Percentiles rank a stretch among this genome's conserved stretches.
Evolutionary conservation across 768 basidiomycete species (phyloP).

Genomic region (Dioszegia aurantiaca): DNA sequence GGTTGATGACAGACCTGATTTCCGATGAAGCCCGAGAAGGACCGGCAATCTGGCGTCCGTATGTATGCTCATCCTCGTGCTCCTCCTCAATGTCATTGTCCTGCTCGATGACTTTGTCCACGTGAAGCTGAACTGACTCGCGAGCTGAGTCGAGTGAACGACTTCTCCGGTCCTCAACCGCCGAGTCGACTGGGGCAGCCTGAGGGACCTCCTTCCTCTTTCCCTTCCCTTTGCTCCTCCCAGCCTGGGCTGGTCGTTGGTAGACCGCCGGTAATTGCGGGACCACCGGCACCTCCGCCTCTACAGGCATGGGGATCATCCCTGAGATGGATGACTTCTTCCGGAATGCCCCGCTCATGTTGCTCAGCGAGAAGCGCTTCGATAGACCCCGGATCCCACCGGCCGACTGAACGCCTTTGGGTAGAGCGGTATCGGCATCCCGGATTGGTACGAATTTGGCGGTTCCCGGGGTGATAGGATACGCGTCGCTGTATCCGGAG

Average conservation of each 20-base stretch:
- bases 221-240: slow-evolving; percentile 10
- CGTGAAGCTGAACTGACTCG: neutral
- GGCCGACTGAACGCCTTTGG: slow-evolving; percentile 2
- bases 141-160: neutral
- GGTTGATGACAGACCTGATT: neutral
- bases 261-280: slow-evolving; percentile 36
- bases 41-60: neutral
- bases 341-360: slow-evolving; percentile 43
- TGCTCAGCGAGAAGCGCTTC: slow-evolving; percentile 40
- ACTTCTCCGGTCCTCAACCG: neutral
- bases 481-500: slow-evolving; percentile 2
- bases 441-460: neutral
- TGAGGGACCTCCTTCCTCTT: slow-evolving; percentile 14
- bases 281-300: slow-evolving; percentile 13
- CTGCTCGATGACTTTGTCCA: neutral
- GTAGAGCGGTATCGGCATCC: neutral
- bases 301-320: slow-evolving; percentile 2
- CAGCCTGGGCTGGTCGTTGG: slow-evolving; percentile 1
- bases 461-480: neutral
- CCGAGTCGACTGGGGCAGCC: neutral
- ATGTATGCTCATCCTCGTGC: neutral
- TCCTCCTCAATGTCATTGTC: neutral
- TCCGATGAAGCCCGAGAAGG: slow-evolving; percentile 6
- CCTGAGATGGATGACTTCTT: slow-evolving; percentile 18
- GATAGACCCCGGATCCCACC: slow-evolving; percentile 23